Evolutionary conservation across 2,329 filamentous ascomycete genomes (phyloP).

Genomic region (Botrytis medusae): DNA sequence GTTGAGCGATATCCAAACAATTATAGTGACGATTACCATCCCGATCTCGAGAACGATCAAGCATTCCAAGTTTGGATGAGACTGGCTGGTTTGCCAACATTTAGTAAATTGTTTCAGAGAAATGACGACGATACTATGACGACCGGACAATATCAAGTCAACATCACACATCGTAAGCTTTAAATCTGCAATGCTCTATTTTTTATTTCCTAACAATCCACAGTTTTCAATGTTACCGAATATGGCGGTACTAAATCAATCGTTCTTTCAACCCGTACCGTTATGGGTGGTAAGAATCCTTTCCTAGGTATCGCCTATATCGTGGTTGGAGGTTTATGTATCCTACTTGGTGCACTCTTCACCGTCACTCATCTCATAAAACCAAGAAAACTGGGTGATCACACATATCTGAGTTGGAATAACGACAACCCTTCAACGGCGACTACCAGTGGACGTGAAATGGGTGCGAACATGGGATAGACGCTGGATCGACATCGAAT

Average conservation of each 20-base stretch:
- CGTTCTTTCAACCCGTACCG: constrained; percentile 82
- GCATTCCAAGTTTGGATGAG: constrained; percentile 99
- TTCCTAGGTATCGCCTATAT: constrained; percentile 97
- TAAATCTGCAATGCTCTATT: neutral
- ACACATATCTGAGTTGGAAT: constrained; percentile 97
- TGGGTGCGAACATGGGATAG: constrained; percentile 20
- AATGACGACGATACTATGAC: constrained; percentile 72
- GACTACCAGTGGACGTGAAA: constrained; percentile 56
- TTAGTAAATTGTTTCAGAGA: constrained; percentile 87
- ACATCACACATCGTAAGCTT: constrained; percentile 74
- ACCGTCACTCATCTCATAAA: constrained; percentile 88
- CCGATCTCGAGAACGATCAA: constrained; percentile 72
- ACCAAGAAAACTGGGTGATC: constrained; percentile 95
- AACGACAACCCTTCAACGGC: constrained; percentile 61
- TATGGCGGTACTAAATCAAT: constrained; percentile 90
- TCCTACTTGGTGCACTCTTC: constrained; percentile 84
- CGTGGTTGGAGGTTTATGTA: constrained; percentile 89
- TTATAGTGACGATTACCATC: constrained; percentile 64
- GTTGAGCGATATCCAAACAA: constrained; percentile 63
- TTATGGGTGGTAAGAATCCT: constrained; percentile 92
- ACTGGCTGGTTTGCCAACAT: constrained; percentile 87
- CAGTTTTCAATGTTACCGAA: constrained; percentile 75
- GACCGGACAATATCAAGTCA: constrained; percentile 71
- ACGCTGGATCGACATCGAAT: neutral
- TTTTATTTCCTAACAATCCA: constrained; percentile 30